Conservation (phyloP, 208 protist species). For the Leishmania guyanensis region DNA sequence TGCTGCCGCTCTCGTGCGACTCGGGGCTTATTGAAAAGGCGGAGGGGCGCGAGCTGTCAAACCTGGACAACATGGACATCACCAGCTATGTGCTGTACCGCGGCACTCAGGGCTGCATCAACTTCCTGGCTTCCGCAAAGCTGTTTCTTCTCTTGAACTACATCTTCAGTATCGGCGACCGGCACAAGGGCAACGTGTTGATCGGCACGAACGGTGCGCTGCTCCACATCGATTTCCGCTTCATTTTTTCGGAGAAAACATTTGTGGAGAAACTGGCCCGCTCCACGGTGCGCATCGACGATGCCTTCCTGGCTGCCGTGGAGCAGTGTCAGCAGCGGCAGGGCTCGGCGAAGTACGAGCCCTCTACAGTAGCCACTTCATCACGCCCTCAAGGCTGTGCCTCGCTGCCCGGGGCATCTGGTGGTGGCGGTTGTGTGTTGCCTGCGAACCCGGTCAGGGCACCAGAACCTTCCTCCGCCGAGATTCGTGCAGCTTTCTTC, state of each 20-base stretch:
- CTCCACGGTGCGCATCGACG: constrained; percentile 51
- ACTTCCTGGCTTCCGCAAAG: constrained; percentile 80
- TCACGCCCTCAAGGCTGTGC: neutral
- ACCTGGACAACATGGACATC: constrained; percentile 41
- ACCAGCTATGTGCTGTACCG: constrained; percentile 35
- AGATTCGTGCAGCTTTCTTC: constrained; percentile 54
- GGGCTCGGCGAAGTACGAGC: neutral
- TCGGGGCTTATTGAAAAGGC: constrained; percentile 80
- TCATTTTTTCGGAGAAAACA: constrained; percentile 65
- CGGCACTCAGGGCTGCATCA: constrained; percentile 19
- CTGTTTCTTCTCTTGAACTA: constrained; percentile 86
- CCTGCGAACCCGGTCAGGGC: neutral
- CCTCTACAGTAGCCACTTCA: neutral
- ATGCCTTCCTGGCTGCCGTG: constrained; percentile 41
- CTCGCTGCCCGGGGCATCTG: neutral
- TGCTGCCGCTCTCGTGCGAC: constrained; percentile 57
- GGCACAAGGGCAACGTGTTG: constrained; percentile 85
- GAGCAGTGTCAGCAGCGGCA: constrained; percentile 34
- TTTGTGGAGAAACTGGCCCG: constrained; percentile 53
- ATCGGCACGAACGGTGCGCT: constrained; percentile 67
- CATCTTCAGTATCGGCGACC: constrained; percentile 83
- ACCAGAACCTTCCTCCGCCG: constrained; percentile 12
- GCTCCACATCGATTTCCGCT: constrained; percentile 88
- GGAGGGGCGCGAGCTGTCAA: constrained; percentile 42
- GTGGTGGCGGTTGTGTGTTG: neutral